A percentile compares a stretch with the other conserved stretches of the same genome.
These are phyloP conservation scores for Golubevia sp. DNA, from an alignment of 1,284 basidiomycete genomes.

Conservation along the genomic window DNA sequence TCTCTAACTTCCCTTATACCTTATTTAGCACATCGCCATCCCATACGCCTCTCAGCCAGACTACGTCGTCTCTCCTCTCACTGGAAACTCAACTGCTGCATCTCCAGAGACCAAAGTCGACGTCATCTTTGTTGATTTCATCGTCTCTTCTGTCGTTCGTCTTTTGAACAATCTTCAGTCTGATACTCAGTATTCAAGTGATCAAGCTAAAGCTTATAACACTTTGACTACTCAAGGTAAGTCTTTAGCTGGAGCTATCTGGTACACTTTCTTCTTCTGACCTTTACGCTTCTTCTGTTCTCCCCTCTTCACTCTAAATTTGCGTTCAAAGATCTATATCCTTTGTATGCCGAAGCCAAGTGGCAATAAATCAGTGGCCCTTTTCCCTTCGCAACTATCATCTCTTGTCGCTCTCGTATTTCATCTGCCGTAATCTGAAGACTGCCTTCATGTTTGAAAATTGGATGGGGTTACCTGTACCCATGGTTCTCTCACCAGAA, in stretches of 20 bases:
- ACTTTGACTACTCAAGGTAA: slow-evolving; percentile 48
- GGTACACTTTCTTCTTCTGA: no score
- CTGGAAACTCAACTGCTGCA: slow-evolving; percentile 12
- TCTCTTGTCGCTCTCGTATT: no score
- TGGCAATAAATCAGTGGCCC: slow-evolving; percentile 36
- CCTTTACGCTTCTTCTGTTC: no score
- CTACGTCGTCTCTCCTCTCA: slow-evolving; percentile 39
- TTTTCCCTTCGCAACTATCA: no score
- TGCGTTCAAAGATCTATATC: slow-evolving; percentile 50
- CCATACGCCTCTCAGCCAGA: slow-evolving; percentile 48
- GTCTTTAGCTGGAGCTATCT: no score
- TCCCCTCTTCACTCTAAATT: no score
- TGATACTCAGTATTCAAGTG: slow-evolving; percentile 19
- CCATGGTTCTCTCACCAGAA: no score
- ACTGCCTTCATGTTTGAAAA: no score
- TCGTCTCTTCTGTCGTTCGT: slow-evolving; percentile 16
- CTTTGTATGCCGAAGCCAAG: slow-evolving; percentile 31
- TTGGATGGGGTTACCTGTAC: no score
- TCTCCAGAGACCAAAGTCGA: slow-evolving; percentile 15
- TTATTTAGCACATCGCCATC: slow-evolving; percentile 13
- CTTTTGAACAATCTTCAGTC: slow-evolving; percentile 25
- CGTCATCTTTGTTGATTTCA: slow-evolving; percentile 19
- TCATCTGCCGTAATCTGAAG: no score
- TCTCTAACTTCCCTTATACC: not conserved
- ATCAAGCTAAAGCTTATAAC: slow-evolving; percentile 35